Evolutionary conservation across 768 basidiomycete genomes (phyloP).

Genomic region (Calocera viscosa): DNA sequence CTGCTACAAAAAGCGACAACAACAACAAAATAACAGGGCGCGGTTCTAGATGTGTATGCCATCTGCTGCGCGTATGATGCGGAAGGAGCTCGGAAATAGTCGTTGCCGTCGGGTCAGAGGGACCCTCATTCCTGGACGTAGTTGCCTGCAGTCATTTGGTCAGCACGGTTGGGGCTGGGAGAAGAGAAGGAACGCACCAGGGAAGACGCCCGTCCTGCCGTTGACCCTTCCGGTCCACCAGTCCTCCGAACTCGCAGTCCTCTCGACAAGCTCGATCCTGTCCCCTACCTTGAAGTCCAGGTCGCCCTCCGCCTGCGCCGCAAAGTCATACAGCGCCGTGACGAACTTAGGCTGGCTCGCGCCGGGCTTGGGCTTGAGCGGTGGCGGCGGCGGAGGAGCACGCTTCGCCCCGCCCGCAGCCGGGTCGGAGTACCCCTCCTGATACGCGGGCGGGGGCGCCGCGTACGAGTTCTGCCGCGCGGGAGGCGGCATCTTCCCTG

Average conservation of each 20-base stretch:
- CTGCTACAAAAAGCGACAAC: not conserved
- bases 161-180: not conserved
- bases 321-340: slow-evolving; percentile 89
- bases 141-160: slow-evolving; percentile 13
- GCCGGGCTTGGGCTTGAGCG: slow-evolving; percentile 79
- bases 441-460: slow-evolving; percentile 38
- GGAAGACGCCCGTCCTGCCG: slow-evolving; percentile 79
- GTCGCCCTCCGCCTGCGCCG: slow-evolving; percentile 88
- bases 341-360: slow-evolving; percentile 58
- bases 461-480: slow-evolving; percentile 37
- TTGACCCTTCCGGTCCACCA: slow-evolving; percentile 94
- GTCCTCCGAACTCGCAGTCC: slow-evolving; percentile 70
- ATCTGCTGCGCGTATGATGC: no score
- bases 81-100: no score
- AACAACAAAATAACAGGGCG: not conserved
- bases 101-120: not conserved
- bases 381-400: slow-evolving; percentile 84
- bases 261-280: slow-evolving; percentile 77
- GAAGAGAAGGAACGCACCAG: slow-evolving; percentile 39
- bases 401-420: slow-evolving; percentile 49
- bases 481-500: slow-evolving; percentile 14
- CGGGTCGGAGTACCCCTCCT: slow-evolving; percentile 16
- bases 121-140: slow-evolving; percentile 16
- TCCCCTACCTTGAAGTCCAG: slow-evolving; percentile 82
- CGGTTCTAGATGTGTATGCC: not conserved